Base-by-base conservation (phyloP, 805 yeast species). In the Yarrowia alimentaria region DNA sequence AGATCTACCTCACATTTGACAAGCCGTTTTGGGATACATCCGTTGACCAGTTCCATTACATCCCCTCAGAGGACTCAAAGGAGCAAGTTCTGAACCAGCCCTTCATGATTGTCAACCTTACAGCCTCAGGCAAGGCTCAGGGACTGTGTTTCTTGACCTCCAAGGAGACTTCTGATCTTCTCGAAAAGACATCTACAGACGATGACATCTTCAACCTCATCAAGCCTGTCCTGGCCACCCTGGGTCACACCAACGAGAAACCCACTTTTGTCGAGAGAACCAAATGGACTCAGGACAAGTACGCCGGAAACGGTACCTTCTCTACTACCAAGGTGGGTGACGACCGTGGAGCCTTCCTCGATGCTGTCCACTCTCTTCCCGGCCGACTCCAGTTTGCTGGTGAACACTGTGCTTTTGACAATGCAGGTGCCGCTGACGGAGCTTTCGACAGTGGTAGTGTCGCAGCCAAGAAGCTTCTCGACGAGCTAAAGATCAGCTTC, bases 281-380 rank as follows among this genome's bases (percentile, higher is more conserved):
- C 13, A 53, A 54, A 8, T 64, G 67, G 67, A 38, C 60, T 9
- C 34, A 49, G 26, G 67, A 64, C 37, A 43, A 54, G 45, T 55
- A 28, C 19, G 64, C 68, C 11, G 67, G 67, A 8, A 58, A 51
- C 49, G 67, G 67, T 22, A 58, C 64, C n/a, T 64, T 64, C 52
- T 43, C 60, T 19, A 55, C 56, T 19, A 52, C 55, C n/a, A 50
- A 57, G 29, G 62, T 55, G 18, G 56, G 54, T 9, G 58, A 56
- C 6, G 61, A 62, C 18, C 53, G 62, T 10, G 50, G 53, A 10
- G 49, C 47, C 19, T 53, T 62, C 32, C 49, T 61, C n/a, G 43
- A 49, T 14, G 59, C 62, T 9, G 22, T 63, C 17, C 53, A 30
- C 48, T 53, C 29, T 45, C 43, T 21, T 38, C 55, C 26, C 18